Conservation (phyloP, 208 protist species). For the Leishmania braziliensis region DNA sequence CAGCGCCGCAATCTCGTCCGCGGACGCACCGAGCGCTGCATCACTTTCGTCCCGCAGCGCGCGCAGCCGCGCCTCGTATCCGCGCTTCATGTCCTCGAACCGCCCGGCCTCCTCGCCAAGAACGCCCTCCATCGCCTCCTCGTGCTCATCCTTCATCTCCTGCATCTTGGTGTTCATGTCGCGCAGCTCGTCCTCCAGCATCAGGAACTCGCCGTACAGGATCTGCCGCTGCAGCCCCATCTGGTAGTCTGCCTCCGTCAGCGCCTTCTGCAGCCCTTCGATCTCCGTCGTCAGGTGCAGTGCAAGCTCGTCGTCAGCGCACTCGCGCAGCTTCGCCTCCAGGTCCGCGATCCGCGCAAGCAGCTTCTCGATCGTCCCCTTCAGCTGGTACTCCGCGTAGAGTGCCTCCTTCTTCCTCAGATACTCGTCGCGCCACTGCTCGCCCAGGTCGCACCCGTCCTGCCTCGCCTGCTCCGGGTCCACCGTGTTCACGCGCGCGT, state of each 20-base stretch:
- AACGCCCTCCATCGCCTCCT: slow-evolving; percentile 65
- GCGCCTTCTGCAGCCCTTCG: slow-evolving; percentile 51
- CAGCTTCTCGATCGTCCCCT: slow-evolving; percentile 63
- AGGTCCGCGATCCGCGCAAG: slow-evolving; percentile 66
- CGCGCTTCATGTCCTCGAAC: slow-evolving; percentile 42
- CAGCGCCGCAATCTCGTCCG: slow-evolving; percentile 32
- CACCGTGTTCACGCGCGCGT: slow-evolving; percentile 84
- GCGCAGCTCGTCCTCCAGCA: slow-evolving; percentile 67
- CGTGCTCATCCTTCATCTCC: slow-evolving; percentile 72
- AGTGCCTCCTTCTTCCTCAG: slow-evolving; percentile 79
- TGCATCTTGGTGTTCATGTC: slow-evolving; percentile 74
- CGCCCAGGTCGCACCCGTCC: slow-evolving; percentile 41
- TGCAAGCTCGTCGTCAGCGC: slow-evolving; percentile 58
- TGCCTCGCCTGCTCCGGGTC: slow-evolving; percentile 41
- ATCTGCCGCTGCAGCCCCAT: slow-evolving; percentile 63
- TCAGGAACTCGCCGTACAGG: slow-evolving; percentile 65
- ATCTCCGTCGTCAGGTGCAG: slow-evolving; percentile 65
- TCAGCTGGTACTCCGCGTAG: slow-evolving; percentile 72
- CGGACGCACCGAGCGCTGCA: slow-evolving; percentile 4
- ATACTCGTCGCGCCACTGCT: slow-evolving; percentile 62
- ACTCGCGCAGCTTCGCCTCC: slow-evolving; percentile 52
- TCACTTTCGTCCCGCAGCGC: slow-evolving; percentile 27
- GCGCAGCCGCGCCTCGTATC: slow-evolving; percentile 39
- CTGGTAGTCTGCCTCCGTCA: slow-evolving; percentile 67
- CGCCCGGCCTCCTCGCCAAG: slow-evolving; percentile 54